Evolutionary conservation across 306 rosid genomes (phyloP).

Genomic region (Fragaria vesca): DNA sequence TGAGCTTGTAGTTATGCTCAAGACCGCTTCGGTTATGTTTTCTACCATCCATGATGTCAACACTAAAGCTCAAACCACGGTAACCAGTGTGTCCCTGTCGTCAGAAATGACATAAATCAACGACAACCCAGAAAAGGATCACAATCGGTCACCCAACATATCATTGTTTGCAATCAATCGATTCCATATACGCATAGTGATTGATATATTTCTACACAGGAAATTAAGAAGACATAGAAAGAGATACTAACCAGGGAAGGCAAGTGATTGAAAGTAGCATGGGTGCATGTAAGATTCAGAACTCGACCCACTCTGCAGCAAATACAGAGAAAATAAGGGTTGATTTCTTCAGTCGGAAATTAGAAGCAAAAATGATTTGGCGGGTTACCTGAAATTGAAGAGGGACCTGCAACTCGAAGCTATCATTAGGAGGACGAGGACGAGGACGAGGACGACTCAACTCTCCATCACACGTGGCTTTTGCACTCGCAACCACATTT

Average conservation of each 20-base stretch:
- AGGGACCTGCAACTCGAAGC: background rate
- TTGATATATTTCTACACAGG: background rate
- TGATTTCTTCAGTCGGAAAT: background rate
- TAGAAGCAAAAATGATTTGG: background rate
- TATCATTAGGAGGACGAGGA: background rate
- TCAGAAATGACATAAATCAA: background rate
- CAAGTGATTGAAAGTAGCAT: constrained; percentile 28
- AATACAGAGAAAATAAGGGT: background rate
- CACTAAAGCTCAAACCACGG: constrained; percentile 43
- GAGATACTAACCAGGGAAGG: constrained; percentile 32
- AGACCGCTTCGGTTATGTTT: constrained; percentile 36
- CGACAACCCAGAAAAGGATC: background rate
- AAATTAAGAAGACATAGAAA: background rate
- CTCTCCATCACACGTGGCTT: background rate
- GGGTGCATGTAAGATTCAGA: constrained; percentile 41
- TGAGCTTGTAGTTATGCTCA: constrained; percentile 37
- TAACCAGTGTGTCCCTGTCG: constrained; percentile 37
- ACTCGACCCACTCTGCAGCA: constrained; percentile 51
- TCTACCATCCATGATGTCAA: constrained; percentile 53
- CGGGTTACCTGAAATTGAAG: background rate
- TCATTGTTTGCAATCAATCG: background rate
- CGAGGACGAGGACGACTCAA: background rate
- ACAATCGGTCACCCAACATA: background rate
- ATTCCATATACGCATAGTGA: background rate
- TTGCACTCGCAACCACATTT: background rate